A percentile compares a stretch with the other conserved stretches of the same genome.
These are phyloP conservation scores for Penicillium sp. DNA, from an alignment of 2,329 filamentous ascomycete genomes.

Conservation along the genomic window DNA sequence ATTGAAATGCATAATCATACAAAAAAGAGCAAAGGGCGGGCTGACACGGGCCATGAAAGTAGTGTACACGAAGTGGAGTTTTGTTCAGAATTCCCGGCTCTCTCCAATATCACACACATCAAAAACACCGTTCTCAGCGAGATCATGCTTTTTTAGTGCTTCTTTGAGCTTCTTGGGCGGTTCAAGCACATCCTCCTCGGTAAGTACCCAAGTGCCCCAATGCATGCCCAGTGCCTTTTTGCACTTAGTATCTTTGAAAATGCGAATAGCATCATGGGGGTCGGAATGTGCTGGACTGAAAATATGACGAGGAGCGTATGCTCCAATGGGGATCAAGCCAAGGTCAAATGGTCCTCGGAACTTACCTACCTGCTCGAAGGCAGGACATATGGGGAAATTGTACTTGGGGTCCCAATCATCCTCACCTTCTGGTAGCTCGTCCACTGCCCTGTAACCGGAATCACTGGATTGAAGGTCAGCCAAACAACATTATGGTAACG, in stretches of 20 bases:
- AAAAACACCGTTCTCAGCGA: slow-evolving; percentile 69
- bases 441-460: slow-evolving; percentile 81
- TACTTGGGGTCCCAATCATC: slow-evolving; percentile 71
- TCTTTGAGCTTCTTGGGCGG: slow-evolving; percentile 68
- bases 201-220: slow-evolving; percentile 86
- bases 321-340: slow-evolving; percentile 88
- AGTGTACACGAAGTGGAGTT: too few species aligned
- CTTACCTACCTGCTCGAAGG: slow-evolving; percentile 77
- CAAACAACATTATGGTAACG: background rate
- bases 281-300: slow-evolving; percentile 83
- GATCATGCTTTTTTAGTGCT: slow-evolving; percentile 62
- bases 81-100: slow-evolving; percentile 70
- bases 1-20: too few species aligned
- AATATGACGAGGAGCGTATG: slow-evolving; percentile 62
- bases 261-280: slow-evolving; percentile 81
- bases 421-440: slow-evolving; percentile 54
- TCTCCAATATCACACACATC: slow-evolving; percentile 82
- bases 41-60: too few species aligned
- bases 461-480: slow-evolving; percentile 54
- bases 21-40: too few species aligned
- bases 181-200: slow-evolving; percentile 77
- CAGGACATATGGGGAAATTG: slow-evolving; percentile 68
- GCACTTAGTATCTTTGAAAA: slow-evolving; percentile 80
- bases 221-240: slow-evolving; percentile 77
- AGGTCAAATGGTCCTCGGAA: slow-evolving; percentile 82